A percentile compares a stretch with the other conserved stretches of the same genome.
These are phyloP conservation scores for Sclerotinia borealis DNA, from an alignment of 2,329 filamentous ascomycete genomes.

Conservation along the genomic window DNA sequence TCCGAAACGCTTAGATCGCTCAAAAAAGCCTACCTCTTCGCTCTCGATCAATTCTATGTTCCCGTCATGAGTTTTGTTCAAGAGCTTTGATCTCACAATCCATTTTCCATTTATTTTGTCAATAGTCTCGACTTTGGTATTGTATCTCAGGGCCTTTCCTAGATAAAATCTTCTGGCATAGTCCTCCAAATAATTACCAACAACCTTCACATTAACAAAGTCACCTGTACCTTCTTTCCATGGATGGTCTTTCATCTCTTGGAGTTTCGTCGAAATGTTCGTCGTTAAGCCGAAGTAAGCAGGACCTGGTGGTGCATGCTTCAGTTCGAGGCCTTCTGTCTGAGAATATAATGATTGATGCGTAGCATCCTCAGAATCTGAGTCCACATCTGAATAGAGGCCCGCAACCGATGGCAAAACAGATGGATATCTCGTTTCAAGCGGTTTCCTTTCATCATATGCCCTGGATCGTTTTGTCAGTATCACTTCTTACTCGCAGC, in stretches of 20 bases:
- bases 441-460: slow-evolving; percentile 25
- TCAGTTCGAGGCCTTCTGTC: slow-evolving; percentile 13
- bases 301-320: slow-evolving; percentile 27
- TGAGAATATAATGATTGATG: neutral
- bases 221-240: slow-evolving; percentile 26
- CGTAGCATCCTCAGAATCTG: neutral
- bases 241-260: slow-evolving; percentile 22
- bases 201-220: slow-evolving; percentile 23
- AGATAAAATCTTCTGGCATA: slow-evolving; percentile 20
- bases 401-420: slow-evolving; percentile 22
- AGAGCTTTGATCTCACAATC: slow-evolving; percentile 17
- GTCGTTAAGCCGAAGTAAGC: slow-evolving; percentile 26
- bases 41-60: slow-evolving; percentile 1
- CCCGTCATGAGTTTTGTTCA: slow-evolving; percentile 9
- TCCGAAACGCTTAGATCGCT: neutral
- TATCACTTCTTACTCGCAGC: neutral
- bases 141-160: slow-evolving; percentile 19
- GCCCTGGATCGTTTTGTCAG: slow-evolving; percentile 14
- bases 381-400: slow-evolving; percentile 6
- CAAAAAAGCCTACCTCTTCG: neutral
- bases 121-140: slow-evolving; percentile 25
- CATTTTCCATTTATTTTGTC: slow-evolving; percentile 21
- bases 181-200: slow-evolving; percentile 22
- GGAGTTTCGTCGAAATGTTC: slow-evolving; percentile 25
- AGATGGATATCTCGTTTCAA: slow-evolving; percentile 24